Percentiles rank a stretch among this genome's conserved stretches.
Evolutionary conservation across 768 basidiomycete genomes (phyloP).

Genomic region (Agrocybe pediades): DNA sequence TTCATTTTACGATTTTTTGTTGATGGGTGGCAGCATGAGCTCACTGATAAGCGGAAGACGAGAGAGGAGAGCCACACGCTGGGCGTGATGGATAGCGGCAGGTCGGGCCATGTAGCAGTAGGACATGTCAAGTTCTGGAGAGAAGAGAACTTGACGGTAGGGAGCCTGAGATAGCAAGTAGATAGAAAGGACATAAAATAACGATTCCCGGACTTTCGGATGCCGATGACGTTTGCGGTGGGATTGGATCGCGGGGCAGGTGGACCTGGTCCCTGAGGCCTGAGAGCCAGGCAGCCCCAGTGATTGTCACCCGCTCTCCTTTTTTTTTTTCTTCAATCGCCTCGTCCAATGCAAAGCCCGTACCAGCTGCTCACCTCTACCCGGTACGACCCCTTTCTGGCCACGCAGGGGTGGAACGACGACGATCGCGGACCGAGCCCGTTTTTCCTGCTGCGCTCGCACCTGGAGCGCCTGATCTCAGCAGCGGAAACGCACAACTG

Average conservation of each 20-base stretch:
- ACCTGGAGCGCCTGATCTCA: slow-evolving; percentile 57
- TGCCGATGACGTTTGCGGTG: no score
- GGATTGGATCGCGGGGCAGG: no score
- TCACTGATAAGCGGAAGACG: background rate
- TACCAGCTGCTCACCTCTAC: slow-evolving; percentile 55
- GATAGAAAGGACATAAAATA: no score
- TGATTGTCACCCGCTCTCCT: background rate
- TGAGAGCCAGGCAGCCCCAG: no score
- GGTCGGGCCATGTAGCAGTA: no score
- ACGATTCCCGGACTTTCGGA: no score
- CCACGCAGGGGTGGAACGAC: slow-evolving; percentile 56
- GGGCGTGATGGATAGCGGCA: background rate
- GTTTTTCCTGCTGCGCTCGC: slow-evolving; percentile 63
- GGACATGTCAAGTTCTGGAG: no score
- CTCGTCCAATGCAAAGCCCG: background rate
- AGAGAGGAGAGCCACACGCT: background rate
- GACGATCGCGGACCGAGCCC: slow-evolving; percentile 52
- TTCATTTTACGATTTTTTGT: background rate
- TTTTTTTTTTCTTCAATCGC: background rate
- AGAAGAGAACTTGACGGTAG: no score
- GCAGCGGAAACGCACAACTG: slow-evolving; percentile 57
- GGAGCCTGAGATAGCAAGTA: no score
- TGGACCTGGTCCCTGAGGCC: no score
- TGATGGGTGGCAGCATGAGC: background rate
- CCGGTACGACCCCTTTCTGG: slow-evolving; percentile 57